phyloP scores from a whole-genome alignment of 495 filamentous ascomycete species.

The Glonium stellatum region DNA sequence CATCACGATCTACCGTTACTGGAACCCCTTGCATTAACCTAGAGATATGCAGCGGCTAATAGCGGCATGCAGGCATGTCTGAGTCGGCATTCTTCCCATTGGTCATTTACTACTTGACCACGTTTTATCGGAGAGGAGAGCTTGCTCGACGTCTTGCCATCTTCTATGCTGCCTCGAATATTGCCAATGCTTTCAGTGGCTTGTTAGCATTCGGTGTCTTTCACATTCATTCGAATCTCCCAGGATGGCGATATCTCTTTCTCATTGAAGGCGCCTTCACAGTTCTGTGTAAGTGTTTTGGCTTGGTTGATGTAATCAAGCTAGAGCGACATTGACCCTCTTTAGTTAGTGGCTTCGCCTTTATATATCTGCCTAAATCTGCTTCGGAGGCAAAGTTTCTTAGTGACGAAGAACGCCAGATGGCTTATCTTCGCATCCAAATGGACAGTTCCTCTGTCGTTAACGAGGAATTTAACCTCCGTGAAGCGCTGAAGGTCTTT shows the following conservation, averaged over 20 bases:
- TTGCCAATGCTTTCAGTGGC: conserved; percentile 68
- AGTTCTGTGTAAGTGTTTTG: conserved; percentile 39
- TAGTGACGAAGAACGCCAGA: conserved; percentile 54
- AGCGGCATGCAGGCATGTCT: conserved; percentile 46
- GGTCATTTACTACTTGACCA: conserved; percentile 41
- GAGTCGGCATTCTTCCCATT: conserved; percentile 71
- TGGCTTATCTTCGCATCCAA: conserved; percentile 68
- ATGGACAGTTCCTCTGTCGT: conserved; percentile 66
- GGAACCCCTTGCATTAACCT: background rate
- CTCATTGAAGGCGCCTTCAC: conserved; percentile 64
- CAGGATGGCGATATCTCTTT: conserved; percentile 69
- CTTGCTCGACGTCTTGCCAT: conserved; percentile 66
- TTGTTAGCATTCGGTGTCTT: conserved; percentile 71
- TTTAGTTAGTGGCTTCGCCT: conserved; percentile 54
- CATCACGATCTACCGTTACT: no score
- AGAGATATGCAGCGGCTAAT: conserved; percentile 2
- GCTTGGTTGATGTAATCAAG: background rate
- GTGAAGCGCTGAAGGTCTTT: conserved; percentile 58
- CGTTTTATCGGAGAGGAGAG: conserved; percentile 70
- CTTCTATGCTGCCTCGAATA: conserved; percentile 71
- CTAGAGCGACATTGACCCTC: background rate
- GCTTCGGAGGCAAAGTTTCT: conserved; percentile 60
- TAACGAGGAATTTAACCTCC: conserved; percentile 61
- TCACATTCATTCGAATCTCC: conserved; percentile 53
- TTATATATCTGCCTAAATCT: conserved; percentile 60